Evolutionary conservation across 1,139 yeast species (phyloP), one percentile per base, ranked within the genome.

Genomic region (Candida smagusa): DNA sequence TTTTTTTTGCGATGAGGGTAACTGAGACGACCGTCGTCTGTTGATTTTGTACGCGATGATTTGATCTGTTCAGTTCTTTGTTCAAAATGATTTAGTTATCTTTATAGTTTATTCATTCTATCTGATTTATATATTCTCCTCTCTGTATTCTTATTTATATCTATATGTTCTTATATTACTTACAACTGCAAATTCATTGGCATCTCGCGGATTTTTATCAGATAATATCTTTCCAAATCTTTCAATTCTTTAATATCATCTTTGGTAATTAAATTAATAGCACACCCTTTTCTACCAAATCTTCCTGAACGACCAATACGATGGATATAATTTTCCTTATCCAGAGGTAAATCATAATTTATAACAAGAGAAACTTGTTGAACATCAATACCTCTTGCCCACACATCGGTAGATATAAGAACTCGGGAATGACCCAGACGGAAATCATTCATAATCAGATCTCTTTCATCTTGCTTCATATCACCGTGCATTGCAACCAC

Each of bases 381-480:
- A 22, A 90, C 97, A 61, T 90, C 97, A 40, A 90, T 90, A 37
- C 98, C 98, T 58, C 97, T 74, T 1, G 98, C 97, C 95, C 96
- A 89, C 32, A 92, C 94, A 61, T 92, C 97, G 4, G 98, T 92
- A 19, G 97, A 86, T 31, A 92, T 89, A 43, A 92, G 66, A 7
- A 92, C 96, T 40, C 97, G 72, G 6, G 89, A 81, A 47, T 77
- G 77, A 0, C 92, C 92, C 22, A 81, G 64, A 48, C 94, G 68
- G 59, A 84, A 84, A 54, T 89, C 97, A 52, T 78, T 79, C 97
- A 92, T 92, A 45, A 90, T 82, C 39, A 72, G 68, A 59, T 89
- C 96, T 59, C 97, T 73, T 54, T 90, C 96, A 42, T 84, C 88
- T 63, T 92, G 97, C 53, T 85, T 84, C 96, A 92, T 86, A 54